These are phyloP conservation scores for Arthrinium phaeospermum DNA, from an alignment of 2,329 filamentous ascomycete species.

Conservation along the genomic window DNA sequence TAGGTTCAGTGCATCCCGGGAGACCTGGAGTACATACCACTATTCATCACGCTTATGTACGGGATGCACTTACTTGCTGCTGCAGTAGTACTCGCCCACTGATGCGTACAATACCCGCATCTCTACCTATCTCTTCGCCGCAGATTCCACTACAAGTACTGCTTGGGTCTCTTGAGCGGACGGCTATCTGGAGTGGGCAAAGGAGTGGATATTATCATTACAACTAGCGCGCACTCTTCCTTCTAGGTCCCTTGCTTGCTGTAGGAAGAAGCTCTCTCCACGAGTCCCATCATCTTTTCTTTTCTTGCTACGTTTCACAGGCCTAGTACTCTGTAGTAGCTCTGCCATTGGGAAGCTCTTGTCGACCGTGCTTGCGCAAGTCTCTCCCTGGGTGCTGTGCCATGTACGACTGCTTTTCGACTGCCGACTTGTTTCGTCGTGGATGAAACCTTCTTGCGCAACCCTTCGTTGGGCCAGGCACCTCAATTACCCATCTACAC, in stretches of 20 bases:
- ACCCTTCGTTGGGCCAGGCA: constrained; percentile 15
- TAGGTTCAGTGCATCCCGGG: neutral
- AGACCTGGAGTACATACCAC: neutral
- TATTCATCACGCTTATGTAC: neutral
- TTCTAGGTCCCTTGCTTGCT: neutral
- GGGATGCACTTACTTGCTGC: neutral
- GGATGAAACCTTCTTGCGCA: constrained; percentile 9
- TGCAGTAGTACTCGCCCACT: neutral
- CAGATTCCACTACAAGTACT: neutral
- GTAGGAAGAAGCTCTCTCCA: neutral
- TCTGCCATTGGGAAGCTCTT: constrained; percentile 7
- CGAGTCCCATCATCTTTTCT: constrained; percentile 4
- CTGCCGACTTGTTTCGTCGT: constrained; percentile 10
- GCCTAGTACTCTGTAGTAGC: neutral
- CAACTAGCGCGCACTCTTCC: constrained; percentile 8
- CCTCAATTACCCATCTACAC: neutral
- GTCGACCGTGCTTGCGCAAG: constrained; percentile 5
- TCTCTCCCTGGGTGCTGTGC: neutral
- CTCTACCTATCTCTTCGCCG: neutral
- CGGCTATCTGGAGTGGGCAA: neutral
- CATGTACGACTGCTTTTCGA: constrained; percentile 10
- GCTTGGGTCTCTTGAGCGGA: neutral
- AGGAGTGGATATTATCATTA: constrained; percentile 13
- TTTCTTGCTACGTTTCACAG: constrained; percentile 7
- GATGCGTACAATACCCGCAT: constrained; percentile 7